Evolutionary conservation across 129 eudicot genomes (phyloP).

Genomic region (Gnaphalium uliginosum): DNA sequence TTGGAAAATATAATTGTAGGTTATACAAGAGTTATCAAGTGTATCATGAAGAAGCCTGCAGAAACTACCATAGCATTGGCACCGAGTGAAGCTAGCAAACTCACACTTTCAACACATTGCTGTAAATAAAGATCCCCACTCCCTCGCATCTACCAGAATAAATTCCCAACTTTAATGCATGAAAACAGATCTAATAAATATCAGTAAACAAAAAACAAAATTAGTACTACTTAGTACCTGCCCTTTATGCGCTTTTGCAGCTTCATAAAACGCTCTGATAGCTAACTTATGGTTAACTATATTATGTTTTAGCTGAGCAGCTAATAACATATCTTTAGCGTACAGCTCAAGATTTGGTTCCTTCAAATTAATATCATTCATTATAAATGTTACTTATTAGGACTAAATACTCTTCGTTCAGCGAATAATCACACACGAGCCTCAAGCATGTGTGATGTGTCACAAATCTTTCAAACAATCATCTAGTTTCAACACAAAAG

Average conservation of each 20-base stretch:
- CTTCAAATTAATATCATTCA: constrained; percentile 51
- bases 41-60: constrained; percentile 95
- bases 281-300: constrained; percentile 59
- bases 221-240: constrained; percentile 53
- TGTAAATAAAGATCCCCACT: constrained; percentile 88
- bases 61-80: constrained; percentile 87
- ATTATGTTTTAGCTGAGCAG: constrained; percentile 65
- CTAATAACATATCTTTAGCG: constrained; percentile 50
- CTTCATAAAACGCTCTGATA: constrained; percentile 74
- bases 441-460: neutral
- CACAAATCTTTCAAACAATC: neutral
- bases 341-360: constrained; percentile 28
- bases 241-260: constrained; percentile 92
- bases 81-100: constrained; percentile 71
- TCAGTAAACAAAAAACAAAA: neutral
- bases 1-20: constrained; percentile 49
- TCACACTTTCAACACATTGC: constrained; percentile 86
- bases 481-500: neutral
- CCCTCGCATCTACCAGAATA: constrained; percentile 54
- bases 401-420: too few relatives aligned
- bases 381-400: constrained; percentile 37
- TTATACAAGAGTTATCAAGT: constrained; percentile 71
- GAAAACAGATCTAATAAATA: neutral
- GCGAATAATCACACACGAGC: neutral
- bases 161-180: constrained; percentile 8